A percentile compares a stretch with the other conserved stretches of the same genome.
These are phyloP conservation scores for Hypoxylon sp. DNA, from an alignment of 2,329 filamentous ascomycete genomes.

Conservation along the genomic window DNA sequence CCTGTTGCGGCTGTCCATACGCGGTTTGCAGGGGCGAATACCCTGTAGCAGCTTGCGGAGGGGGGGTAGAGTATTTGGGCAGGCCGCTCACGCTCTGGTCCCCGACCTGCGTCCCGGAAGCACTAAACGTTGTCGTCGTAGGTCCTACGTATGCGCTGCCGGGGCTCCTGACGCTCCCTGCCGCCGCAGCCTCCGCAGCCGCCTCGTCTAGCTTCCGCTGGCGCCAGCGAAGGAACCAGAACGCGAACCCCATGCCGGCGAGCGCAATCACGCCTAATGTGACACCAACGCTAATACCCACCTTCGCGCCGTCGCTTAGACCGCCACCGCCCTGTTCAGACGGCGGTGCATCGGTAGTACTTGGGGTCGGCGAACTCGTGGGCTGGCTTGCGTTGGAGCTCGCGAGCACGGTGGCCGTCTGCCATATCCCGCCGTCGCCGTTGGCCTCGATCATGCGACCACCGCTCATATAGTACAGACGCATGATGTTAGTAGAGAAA, in stretches of 20 bases:
- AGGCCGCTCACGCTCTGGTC: background rate
- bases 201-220: constrained; percentile 43
- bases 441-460: constrained; percentile 53
- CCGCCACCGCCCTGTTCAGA: constrained; percentile 30
- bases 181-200: constrained; percentile 26
- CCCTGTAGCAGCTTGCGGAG: constrained; percentile 7
- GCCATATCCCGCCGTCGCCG: constrained; percentile 53
- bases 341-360: background rate
- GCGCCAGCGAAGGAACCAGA: constrained; percentile 51
- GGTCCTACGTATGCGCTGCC: constrained; percentile 12
- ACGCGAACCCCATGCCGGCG: constrained; percentile 49
- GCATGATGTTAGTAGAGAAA: constrained; percentile 44
- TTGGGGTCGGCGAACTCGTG: constrained; percentile 3
- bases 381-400: constrained; percentile 46
- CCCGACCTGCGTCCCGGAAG: constrained; percentile 9
- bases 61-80: constrained; percentile 3
- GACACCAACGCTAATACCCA: constrained; percentile 56
- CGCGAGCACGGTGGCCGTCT: constrained; percentile 49
- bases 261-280: constrained; percentile 54
- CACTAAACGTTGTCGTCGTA: background rate
- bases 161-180: constrained; percentile 13
- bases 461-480: constrained; percentile 57
- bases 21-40: constrained; percentile 19
- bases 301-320: constrained; percentile 56
- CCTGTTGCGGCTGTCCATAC: constrained; percentile 6